Conservation (phyloP, 2,329 filamentous ascomycete species). For the Beauveria caledonica region DNA sequence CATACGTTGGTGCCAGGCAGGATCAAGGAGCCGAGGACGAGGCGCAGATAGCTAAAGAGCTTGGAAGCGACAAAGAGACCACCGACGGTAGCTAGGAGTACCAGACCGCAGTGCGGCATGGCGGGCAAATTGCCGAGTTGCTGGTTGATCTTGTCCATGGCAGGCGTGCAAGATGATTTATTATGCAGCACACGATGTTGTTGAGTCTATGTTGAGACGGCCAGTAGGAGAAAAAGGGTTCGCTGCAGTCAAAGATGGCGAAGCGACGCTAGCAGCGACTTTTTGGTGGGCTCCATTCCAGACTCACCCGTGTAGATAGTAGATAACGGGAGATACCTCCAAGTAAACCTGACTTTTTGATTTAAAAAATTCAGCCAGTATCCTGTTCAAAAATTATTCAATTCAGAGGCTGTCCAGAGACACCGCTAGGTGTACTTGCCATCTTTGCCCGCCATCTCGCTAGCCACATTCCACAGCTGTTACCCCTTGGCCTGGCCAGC, state of each 20-base stretch:
- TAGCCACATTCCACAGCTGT: background rate
- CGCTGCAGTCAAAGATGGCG: background rate
- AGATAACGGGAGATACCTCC: too few relatives aligned
- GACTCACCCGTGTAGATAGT: too few relatives aligned
- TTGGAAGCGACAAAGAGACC: conserved; percentile 50
- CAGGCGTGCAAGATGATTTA: background rate
- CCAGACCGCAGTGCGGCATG: conserved; percentile 37
- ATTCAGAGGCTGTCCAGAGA: too few relatives aligned
- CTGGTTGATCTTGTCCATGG: conserved; percentile 19
- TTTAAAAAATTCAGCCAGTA: too few relatives aligned
- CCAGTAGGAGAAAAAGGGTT: background rate
- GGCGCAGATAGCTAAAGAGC: conserved; percentile 48
- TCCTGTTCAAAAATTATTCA: too few relatives aligned
- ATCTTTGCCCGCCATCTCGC: too few relatives aligned
- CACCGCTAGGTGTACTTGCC: too few relatives aligned
- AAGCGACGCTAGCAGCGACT: background rate
- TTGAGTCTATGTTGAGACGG: background rate
- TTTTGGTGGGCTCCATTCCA: background rate
- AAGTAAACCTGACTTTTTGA: too few relatives aligned
- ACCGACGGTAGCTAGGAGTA: conserved; percentile 46
- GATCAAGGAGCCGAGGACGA: conserved; percentile 61
- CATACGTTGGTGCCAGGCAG: conserved; percentile 55
- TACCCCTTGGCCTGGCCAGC: background rate
- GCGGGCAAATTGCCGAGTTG: conserved; percentile 20
- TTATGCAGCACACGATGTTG: conserved; percentile 1